phyloP scores from a whole-genome alignment of 371 early-diverging fungal species.

The Haplosporangium sp. region DNA sequence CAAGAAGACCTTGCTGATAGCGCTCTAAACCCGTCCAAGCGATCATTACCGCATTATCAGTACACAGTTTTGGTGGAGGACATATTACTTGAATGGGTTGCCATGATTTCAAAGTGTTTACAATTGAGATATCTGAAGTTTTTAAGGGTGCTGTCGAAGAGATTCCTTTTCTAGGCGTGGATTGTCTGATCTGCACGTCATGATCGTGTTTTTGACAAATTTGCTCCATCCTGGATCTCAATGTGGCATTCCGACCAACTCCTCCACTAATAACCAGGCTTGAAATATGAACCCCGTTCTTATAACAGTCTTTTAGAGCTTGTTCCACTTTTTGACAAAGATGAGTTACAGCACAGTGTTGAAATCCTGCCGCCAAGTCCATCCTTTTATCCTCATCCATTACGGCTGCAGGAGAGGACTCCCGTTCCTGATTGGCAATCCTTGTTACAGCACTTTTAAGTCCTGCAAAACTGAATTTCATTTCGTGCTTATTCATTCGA shows the following conservation, averaged over 20 bases:
- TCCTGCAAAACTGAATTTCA: constrained; percentile 85
- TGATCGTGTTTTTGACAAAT: constrained; percentile 23
- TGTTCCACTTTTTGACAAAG: constrained; percentile 74
- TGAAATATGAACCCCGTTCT: constrained; percentile 57
- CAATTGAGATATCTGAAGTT: neutral
- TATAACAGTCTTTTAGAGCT: constrained; percentile 65
- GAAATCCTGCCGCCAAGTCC: constrained; percentile 86
- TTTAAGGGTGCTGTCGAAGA: neutral
- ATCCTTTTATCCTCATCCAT: constrained; percentile 40
- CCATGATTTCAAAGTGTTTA: neutral
- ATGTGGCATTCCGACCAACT: constrained; percentile 79
- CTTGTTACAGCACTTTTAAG: constrained; percentile 75
- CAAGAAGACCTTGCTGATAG: constrained; percentile 68
- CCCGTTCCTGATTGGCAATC: constrained; percentile 58
- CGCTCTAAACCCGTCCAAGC: constrained; percentile 88
- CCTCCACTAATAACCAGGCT: constrained; percentile 88
- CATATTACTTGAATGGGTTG: constrained; percentile 70
- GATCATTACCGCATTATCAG: constrained; percentile 93
- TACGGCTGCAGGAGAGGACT: constrained; percentile 2
- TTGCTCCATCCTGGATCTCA: constrained; percentile 50
- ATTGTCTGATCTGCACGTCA: neutral
- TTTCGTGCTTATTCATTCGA: constrained; percentile 60
- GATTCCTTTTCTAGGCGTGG: neutral
- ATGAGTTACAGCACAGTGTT: constrained; percentile 73
- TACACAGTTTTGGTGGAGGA: constrained; percentile 83